A percentile compares a stretch with the other conserved stretches of the same genome.
These are phyloP conservation scores for Solanum habrochaites DNA, from an alignment of 257 asterid species.

Conservation along the genomic window DNA sequence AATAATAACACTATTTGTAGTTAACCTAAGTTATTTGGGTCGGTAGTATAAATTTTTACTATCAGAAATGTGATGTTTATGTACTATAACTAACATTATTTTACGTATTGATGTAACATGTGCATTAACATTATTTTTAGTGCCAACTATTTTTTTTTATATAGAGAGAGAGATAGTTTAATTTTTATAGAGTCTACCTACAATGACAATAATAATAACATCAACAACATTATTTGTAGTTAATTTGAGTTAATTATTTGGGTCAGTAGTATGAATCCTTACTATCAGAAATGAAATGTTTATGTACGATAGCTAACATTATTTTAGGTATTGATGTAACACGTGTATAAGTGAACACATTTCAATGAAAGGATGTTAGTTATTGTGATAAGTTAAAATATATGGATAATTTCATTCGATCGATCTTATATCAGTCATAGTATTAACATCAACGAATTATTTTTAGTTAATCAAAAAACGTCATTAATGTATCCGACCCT, in stretches of 20 bases:
- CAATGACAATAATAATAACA: too few relatives aligned
- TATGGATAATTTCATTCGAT: too few relatives aligned
- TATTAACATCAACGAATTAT: neutral
- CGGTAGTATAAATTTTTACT: neutral
- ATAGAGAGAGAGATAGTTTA: too few relatives aligned
- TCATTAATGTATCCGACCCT: too few relatives aligned
- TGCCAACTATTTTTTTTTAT: too few relatives aligned
- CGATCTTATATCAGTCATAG: too few relatives aligned
- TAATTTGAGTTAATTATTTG: neutral
- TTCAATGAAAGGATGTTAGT: neutral
- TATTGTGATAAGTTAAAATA: too few relatives aligned
- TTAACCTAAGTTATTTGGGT: neutral
- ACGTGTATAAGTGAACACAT: neutral
- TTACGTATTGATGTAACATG: neutral
- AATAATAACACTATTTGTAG: neutral
- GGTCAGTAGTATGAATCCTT: neutral
- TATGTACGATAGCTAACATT: neutral
- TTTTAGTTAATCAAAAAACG: neutral
- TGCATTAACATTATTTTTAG: neutral
- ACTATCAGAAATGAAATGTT: neutral
- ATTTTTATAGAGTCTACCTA: too few relatives aligned
- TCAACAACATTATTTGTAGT: neutral
- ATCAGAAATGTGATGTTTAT: neutral
- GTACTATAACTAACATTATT: neutral
- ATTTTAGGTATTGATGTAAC: neutral